Conservation (phyloP, 306 rosid genomes). For the Canavalia gladiata region DNA sequence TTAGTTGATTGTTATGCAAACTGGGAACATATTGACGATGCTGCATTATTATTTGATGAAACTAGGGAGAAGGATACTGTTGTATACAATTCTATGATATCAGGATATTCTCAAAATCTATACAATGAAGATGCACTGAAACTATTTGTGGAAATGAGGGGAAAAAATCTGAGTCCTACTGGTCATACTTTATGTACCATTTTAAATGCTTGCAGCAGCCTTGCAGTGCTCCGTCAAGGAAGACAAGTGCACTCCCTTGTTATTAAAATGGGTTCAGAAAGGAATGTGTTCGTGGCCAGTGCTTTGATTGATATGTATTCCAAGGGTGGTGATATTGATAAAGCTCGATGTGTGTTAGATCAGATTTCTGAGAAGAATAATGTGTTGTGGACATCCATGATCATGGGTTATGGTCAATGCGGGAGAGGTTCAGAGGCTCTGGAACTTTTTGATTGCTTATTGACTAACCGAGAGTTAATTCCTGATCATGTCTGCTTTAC, state of each 20-base stretch:
- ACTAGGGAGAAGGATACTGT: slow-evolving; percentile 57
- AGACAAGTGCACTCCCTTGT: slow-evolving; percentile 66
- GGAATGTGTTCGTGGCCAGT: slow-evolving; percentile 67
- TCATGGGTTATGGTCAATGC: slow-evolving; percentile 72
- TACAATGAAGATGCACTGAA: slow-evolving; percentile 59
- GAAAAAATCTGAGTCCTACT: slow-evolving; percentile 55
- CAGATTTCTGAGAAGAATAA: slow-evolving; percentile 56
- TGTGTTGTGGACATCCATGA: slow-evolving; percentile 72
- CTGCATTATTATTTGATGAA: slow-evolving; percentile 60
- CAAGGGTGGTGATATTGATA: slow-evolving; percentile 66
- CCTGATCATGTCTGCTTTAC: slow-evolving; percentile 69
- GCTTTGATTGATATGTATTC: slow-evolving; percentile 80
- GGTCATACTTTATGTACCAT: slow-evolving; percentile 63
- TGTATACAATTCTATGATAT: slow-evolving; percentile 69
- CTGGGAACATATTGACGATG: slow-evolving; percentile 52
- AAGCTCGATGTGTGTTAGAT: slow-evolving; percentile 59
- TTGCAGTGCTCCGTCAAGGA: slow-evolving; percentile 65
- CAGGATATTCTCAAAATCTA: slow-evolving; percentile 63
- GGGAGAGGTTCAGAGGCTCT: slow-evolving; percentile 70
- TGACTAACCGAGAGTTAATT: slow-evolving; percentile 51
- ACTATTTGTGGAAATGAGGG: slow-evolving; percentile 69
- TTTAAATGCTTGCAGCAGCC: slow-evolving; percentile 70
- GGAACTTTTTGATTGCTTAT: slow-evolving; percentile 63
- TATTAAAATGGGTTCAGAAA: slow-evolving; percentile 67
- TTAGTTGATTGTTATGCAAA: slow-evolving; percentile 70